Conservation (phyloP, 164 flowering plant species). For the Warburgia ugandensis region DNA sequence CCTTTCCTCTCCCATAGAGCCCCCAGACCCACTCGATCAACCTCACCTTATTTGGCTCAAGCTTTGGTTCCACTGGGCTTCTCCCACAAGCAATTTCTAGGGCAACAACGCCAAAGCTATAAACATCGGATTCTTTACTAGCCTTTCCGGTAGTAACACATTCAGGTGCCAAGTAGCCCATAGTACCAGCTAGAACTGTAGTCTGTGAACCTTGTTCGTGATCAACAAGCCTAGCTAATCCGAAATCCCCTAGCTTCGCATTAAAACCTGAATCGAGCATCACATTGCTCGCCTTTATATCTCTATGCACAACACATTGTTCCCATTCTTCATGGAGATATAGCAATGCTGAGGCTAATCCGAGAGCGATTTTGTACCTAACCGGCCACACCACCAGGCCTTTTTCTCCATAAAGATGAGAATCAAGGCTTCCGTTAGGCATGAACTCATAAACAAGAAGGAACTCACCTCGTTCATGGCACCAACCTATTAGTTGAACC, state of each 20-base stretch:
- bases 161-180: constrained; percentile 54
- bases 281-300: constrained; percentile 48
- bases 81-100: constrained; percentile 41
- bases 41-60: constrained; percentile 7
- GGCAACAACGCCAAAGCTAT: constrained; percentile 39
- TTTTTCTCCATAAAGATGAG: constrained; percentile 19
- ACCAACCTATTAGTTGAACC: constrained; percentile 58
- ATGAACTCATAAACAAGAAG: constrained; percentile 54
- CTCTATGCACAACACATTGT: constrained; percentile 46
- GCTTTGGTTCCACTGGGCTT: constrained; percentile 14
- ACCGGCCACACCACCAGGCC: background rate
- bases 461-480: constrained; percentile 39
- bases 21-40: constrained; percentile 41
- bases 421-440: constrained; percentile 57
- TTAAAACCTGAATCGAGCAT: constrained; percentile 28
- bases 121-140: constrained; percentile 46
- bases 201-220: constrained; percentile 2
- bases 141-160: constrained; percentile 26
- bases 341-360: constrained; percentile 17
- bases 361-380: constrained; percentile 3
- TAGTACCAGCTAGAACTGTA: constrained; percentile 41
- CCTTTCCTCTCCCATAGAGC: constrained; percentile 23
- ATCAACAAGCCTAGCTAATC: constrained; percentile 1
- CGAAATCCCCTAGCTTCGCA: constrained; percentile 10
- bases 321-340: constrained; percentile 44